These are phyloP conservation scores for Penicillium sp. DNA, from an alignment of 2,329 filamentous ascomycete species.

Conservation along the genomic window DNA sequence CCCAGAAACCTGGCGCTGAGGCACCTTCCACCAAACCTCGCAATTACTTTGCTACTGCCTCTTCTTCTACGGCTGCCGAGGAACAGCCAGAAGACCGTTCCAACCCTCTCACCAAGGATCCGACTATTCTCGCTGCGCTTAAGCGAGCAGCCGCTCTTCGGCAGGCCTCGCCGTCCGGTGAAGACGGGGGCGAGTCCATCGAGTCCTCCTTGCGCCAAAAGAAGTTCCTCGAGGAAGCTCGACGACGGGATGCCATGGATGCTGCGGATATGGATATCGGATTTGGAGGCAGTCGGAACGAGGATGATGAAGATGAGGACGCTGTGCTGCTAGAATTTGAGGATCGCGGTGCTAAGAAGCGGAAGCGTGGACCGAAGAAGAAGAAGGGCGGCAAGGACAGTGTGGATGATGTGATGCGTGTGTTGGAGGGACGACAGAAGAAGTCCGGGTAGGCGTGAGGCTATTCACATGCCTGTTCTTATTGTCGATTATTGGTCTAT, in stretches of 20 bases:
- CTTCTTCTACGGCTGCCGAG: constrained; percentile 44
- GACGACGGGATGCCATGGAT: constrained; percentile 66
- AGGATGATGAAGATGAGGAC: constrained; percentile 79
- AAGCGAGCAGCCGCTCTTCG: constrained; percentile 73
- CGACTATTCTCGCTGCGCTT: constrained; percentile 77
- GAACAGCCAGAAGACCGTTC: constrained; percentile 44
- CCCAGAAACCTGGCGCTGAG: constrained; percentile 9
- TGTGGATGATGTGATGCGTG: constrained; percentile 74
- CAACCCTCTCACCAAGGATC: constrained; percentile 62
- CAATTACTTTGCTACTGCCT: constrained; percentile 46
- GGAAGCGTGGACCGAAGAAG: constrained; percentile 57
- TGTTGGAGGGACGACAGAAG: constrained; percentile 65
- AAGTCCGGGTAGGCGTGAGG: constrained; percentile 11
- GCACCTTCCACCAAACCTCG: constrained; percentile 34
- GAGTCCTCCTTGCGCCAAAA: constrained; percentile 68
- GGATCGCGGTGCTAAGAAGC: constrained; percentile 39
- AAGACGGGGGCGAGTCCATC: constrained; percentile 52
- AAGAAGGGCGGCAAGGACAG: constrained; percentile 61
- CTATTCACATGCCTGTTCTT: not conserved
- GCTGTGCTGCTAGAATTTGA: constrained; percentile 58
- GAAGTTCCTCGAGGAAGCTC: constrained; percentile 67
- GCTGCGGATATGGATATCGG: constrained; percentile 91
- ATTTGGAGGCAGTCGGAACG: constrained; percentile 83
- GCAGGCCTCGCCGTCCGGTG: constrained; percentile 44
- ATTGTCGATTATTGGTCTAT: not conserved